Base-by-base conservation (phyloP, 768 basidiomycete species). In the Mrakia frigida region DNA sequence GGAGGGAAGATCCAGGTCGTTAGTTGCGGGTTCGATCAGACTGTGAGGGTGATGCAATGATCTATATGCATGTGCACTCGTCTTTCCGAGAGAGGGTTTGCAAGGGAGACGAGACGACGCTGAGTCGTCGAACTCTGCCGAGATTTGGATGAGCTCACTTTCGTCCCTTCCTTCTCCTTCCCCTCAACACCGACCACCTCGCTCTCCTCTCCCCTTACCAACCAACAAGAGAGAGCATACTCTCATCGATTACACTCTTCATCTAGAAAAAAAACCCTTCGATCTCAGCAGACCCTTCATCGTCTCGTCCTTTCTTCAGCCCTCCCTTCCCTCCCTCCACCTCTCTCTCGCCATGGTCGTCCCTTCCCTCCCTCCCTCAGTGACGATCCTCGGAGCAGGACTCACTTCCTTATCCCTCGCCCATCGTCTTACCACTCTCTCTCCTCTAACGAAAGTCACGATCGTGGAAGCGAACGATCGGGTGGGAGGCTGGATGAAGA, bases 371-470 rank as follows among this genome's bases (percentile, higher is more conserved):
- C 75, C 75, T 39, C 33, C 43, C 37, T 71, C 75, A 0, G 46
- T 78, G 6, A 78, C 77, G 28, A 68, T 78, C 56, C 77, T 78
- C 37, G 77, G 77, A 31, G 61, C 63, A 31, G 77, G 77, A n/a
- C n/a, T 78, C 67, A 78, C 77, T n/a, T 78, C 77, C 18, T 67
- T 78, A 13, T 68, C 77, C 0, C 72, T 78, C 33, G 77, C 77
- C 52, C 50, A 78, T 35, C 65, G 77, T 0, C 73, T 78, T 9
- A 70, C 77, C 4, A 61, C 73, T 6, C 67, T 78, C 31, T 69
- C 77, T 11, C 77, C 77, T 9, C 13, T 23, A 6, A 78, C 77
- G 13, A 74, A 74, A 35, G 59, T 78, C 28, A 78, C 68, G 6
- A 70, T 78, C 67, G 43, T 78, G 3, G 77, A 78, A 16, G 67